Conservation (phyloP, 768 basidiomycete species). For the Podaxis sp. region DNA sequence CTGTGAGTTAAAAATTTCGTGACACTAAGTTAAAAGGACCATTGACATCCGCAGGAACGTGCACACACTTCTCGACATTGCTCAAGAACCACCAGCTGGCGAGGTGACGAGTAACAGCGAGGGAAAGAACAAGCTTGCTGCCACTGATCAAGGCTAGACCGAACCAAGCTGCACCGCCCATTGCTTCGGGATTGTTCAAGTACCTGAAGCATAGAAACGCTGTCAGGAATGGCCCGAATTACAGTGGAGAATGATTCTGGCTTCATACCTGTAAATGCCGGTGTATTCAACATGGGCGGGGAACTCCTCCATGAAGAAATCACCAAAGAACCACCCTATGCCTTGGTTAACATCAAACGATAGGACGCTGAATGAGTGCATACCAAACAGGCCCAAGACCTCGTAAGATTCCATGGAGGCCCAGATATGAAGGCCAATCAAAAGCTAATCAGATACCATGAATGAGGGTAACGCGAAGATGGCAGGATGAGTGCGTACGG, state of each 20-base stretch:
- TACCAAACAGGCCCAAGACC: conserved; percentile 91
- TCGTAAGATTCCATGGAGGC: conserved; percentile 87
- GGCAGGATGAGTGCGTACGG: conserved; percentile 46
- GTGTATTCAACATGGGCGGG: conserved; percentile 90
- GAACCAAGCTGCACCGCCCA: conserved; percentile 95
- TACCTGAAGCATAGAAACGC: conserved; percentile 44
- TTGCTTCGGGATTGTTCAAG: conserved; percentile 92
- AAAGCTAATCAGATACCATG: conserved; percentile 45
- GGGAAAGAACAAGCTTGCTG: conserved; percentile 83
- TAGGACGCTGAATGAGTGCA: conserved; percentile 16
- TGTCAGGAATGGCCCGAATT: not conserved
- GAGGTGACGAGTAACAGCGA: conserved; percentile 83
- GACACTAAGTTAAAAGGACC: conserved; percentile 2
- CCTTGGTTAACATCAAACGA: not conserved
- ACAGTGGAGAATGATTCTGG: not conserved
- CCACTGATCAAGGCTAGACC: conserved; percentile 90
- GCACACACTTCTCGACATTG: conserved; percentile 82
- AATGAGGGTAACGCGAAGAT: not conserved
- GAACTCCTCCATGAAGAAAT: conserved; percentile 95
- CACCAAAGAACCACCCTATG: conserved; percentile 96
- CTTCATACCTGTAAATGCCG: conserved; percentile 84
- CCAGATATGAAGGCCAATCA: conserved; percentile 91
- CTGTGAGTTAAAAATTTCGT: conserved; percentile 35
- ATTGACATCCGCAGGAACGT: conserved; percentile 1
- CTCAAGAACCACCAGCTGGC: conserved; percentile 97